These are phyloP conservation scores for Apiosordaria backusii DNA, from an alignment of 495 filamentous ascomycete species.

Conservation along the genomic window DNA sequence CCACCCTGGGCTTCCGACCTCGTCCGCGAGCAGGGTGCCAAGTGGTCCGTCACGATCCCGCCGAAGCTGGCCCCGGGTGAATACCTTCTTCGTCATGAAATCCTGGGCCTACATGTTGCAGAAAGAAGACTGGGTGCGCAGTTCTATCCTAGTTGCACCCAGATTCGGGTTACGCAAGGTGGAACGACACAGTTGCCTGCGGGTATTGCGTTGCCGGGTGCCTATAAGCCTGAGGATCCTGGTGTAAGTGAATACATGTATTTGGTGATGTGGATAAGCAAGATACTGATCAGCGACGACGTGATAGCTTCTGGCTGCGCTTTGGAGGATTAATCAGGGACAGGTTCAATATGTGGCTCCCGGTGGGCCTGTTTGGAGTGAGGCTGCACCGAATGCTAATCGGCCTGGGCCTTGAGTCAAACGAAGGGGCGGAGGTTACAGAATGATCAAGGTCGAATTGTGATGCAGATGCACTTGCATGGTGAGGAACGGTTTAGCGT, in stretches of 20 bases:
- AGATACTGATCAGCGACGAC: too few species aligned
- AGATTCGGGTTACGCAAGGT: conserved; percentile 51
- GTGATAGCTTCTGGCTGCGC: conserved; percentile 13
- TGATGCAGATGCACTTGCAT: background rate
- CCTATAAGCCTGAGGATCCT: conserved; percentile 38
- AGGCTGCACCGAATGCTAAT: conserved; percentile 23
- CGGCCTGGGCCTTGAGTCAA: conserved; percentile 14
- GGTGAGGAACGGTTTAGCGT: background rate
- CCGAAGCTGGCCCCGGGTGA: conserved; percentile 53
- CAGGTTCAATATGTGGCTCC: conserved; percentile 17
- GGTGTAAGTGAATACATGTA: conserved; percentile 25
- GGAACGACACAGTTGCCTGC: conserved; percentile 33
- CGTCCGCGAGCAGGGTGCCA: conserved; percentile 53
- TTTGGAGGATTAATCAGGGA: conserved; percentile 23
- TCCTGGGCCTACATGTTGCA: conserved; percentile 59
- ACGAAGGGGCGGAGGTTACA: background rate
- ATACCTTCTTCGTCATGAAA: conserved; percentile 61
- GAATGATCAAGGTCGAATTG: background rate
- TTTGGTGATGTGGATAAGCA: background rate
- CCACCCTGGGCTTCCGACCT: conserved; percentile 32
- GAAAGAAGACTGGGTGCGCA: conserved; percentile 50
- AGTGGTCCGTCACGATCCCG: conserved; percentile 60
- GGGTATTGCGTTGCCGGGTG: conserved; percentile 41
- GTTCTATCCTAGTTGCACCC: conserved; percentile 61
- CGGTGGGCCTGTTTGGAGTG: conserved; percentile 21